Percentiles rank a stretch among this genome's conserved stretches.
These are phyloP conservation scores for Rhazya stricta DNA, from an alignment of 257 asterid species.

Conservation along the genomic window DNA sequence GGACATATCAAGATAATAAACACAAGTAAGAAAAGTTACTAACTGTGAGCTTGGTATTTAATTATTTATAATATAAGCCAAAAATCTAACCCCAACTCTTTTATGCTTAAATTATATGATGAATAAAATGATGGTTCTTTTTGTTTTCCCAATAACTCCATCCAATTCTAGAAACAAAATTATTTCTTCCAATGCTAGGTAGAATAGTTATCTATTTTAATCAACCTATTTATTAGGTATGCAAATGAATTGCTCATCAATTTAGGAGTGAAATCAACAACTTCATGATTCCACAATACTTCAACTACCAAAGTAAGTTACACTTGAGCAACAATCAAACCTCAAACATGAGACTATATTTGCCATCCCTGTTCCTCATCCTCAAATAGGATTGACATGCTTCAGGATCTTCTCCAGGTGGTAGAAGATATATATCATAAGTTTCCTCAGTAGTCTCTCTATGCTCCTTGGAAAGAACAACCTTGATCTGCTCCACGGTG, in stretches of 20 bases:
- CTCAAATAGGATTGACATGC: slow-evolving; percentile 98
- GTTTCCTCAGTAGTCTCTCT: slow-evolving; percentile 81
- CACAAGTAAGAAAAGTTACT: not conserved
- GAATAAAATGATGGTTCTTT: not conserved
- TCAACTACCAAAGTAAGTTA: not conserved
- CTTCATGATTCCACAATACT: not conserved
- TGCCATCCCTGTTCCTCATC: slow-evolving; percentile 97
- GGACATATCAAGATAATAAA: not conserved
- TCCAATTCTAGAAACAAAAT: not conserved
- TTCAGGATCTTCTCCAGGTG: slow-evolving; percentile 99
- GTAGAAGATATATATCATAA: slow-evolving; percentile 93
- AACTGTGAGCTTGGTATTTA: not conserved
- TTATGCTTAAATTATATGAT: not conserved
- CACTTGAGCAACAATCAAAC: slow-evolving; percentile 32
- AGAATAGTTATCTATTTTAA: not conserved
- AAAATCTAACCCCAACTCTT: not conserved
- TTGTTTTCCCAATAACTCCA: not conserved
- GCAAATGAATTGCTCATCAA: not conserved
- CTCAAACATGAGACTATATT: slow-evolving; percentile 99
- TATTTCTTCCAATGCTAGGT: not conserved
- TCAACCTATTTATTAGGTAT: not conserved
- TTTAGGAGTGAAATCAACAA: not conserved
- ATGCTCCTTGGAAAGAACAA: slow-evolving; percentile 53
- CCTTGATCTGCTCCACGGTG: slow-evolving; percentile 71
- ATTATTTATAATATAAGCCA: not conserved